A percentile compares a stretch with the other conserved stretches of the same genome.
These are phyloP conservation scores for Suhomyces anneliseae DNA, from an alignment of 1,139 yeast species.

Conservation along the genomic window DNA sequence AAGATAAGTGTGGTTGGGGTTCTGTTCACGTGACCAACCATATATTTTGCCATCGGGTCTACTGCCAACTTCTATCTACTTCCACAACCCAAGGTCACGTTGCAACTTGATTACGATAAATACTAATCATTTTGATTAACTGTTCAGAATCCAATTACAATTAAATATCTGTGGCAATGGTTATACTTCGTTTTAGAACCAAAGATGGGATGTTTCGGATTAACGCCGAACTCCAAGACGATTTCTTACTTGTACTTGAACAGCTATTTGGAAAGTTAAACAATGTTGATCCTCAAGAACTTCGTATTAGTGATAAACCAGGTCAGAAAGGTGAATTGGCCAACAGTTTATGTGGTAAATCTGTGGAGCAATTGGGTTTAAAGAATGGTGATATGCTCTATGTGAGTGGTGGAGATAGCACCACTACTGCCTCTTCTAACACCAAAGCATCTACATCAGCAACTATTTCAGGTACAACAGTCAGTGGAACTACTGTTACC, in stretches of 20 bases:
- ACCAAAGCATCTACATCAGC: conserved; percentile 2
- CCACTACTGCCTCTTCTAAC: background rate
- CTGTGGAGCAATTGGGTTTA: conserved; percentile 55
- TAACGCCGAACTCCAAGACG: conserved; percentile 46
- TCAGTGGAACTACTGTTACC: conserved; percentile 11
- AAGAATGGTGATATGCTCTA: conserved; percentile 85
- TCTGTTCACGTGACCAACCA: background rate
- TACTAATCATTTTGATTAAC: too few species aligned
- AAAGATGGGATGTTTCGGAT: conserved; percentile 82
- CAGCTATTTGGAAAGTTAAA: conserved; percentile 40
- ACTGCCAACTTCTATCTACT: background rate
- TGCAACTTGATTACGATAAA: too few species aligned
- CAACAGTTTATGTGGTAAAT: conserved; percentile 40
- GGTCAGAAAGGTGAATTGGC: conserved; percentile 49
- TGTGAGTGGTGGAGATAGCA: conserved; percentile 30
- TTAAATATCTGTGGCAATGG: conserved; percentile 3
- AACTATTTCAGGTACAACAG: conserved; percentile 4
- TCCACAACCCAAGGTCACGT: background rate
- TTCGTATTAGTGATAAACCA: conserved; percentile 48
- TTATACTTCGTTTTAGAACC: conserved; percentile 69
- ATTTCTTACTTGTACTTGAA: conserved; percentile 50
- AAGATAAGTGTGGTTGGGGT: too few species aligned
- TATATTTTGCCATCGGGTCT: background rate
- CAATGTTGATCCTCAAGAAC: conserved; percentile 29
- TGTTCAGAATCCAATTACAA: background rate